phyloP scores from a whole-genome alignment of 805 yeast genomes.

The Zygoascus ofunaensis region DNA sequence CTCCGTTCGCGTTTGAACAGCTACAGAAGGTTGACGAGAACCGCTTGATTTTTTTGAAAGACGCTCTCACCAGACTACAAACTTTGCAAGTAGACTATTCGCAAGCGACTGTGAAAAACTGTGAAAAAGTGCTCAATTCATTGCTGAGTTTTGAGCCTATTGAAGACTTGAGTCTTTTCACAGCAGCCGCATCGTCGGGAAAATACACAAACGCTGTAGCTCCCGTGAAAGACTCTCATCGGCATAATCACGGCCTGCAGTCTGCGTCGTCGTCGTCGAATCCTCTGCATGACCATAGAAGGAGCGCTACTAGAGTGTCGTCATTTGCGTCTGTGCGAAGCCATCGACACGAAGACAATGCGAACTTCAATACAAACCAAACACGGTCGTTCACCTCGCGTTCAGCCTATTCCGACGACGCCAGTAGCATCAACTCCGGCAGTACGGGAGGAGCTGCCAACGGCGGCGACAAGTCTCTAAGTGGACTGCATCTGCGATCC shows the following conservation, averaged over 20 bases:
- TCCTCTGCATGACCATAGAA: neutral
- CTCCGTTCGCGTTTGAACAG: slow-evolving; percentile 65
- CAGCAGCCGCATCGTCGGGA: slow-evolving; percentile 30
- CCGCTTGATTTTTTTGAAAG: slow-evolving; percentile 55
- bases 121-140: slow-evolving; percentile 59
- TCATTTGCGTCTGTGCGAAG: neutral
- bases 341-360: neutral
- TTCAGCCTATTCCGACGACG: slow-evolving; percentile 8
- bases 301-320: neutral
- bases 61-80: slow-evolving; percentile 55
- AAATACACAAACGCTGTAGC: neutral
- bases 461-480: slow-evolving; percentile 9
- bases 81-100: slow-evolving; percentile 50
- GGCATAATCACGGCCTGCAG: neutral
- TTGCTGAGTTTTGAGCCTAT: slow-evolving; percentile 55
- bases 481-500: slow-evolving; percentile 21
- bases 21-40: slow-evolving; percentile 63
- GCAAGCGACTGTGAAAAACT: slow-evolving; percentile 35
- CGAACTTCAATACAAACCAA: neutral
- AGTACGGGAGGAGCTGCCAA: slow-evolving; percentile 6
- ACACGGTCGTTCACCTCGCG: neutral
- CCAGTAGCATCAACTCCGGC: slow-evolving; percentile 13
- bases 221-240: neutral
- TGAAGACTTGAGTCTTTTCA: slow-evolving; percentile 50
- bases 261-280: neutral